Percentiles rank a stretch among this genome's conserved stretches.
These are phyloP conservation scores for Bacterosira constricta DNA, from an alignment of 108 stramenopile genomes.

Conservation along the genomic window DNA sequence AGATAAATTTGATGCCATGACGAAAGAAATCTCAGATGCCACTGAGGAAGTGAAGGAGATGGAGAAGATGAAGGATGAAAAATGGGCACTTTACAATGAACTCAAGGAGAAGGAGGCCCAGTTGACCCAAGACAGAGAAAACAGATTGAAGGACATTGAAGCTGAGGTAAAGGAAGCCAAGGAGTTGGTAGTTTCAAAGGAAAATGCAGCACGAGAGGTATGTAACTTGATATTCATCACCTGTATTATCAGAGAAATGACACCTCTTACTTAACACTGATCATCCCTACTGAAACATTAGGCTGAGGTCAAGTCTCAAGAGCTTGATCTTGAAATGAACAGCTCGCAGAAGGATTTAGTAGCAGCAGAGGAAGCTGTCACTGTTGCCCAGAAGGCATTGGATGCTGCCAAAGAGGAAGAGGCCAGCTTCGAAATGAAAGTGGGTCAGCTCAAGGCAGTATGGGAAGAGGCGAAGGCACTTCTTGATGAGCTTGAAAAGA, in stretches of 20 bases:
- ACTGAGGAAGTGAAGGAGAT: slow-evolving; percentile 62
- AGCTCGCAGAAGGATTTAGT: slow-evolving; percentile 72
- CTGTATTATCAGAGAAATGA: too few species aligned
- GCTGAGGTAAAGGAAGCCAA: slow-evolving; percentile 71
- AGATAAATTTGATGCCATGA: slow-evolving; percentile 74
- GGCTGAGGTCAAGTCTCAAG: slow-evolving; percentile 76
- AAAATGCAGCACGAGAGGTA: slow-evolving; percentile 72
- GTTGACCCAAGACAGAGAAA: slow-evolving; percentile 77
- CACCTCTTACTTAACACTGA: too few species aligned
- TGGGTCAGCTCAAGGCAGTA: slow-evolving; percentile 75
- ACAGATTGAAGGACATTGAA: slow-evolving; percentile 76
- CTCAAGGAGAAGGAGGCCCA: slow-evolving; percentile 85
- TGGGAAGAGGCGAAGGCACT: slow-evolving; percentile 78
- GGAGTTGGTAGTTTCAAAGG: slow-evolving; percentile 54
- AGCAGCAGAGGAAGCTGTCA: slow-evolving; percentile 68
- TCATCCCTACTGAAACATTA: background rate
- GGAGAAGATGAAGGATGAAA: slow-evolving; percentile 72
- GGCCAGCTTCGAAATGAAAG: slow-evolving; percentile 65
- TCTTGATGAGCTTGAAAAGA: slow-evolving; percentile 70
- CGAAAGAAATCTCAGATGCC: slow-evolving; percentile 68
- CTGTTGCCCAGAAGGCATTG: slow-evolving; percentile 61
- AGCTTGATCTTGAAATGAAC: slow-evolving; percentile 76
- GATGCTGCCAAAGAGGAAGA: slow-evolving; percentile 70
- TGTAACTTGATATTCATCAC: slow-evolving; percentile 22
- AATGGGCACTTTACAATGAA: slow-evolving; percentile 82